phyloP scores from a whole-genome alignment of 768 basidiomycete species.

The Mycena sanguinolenta region DNA sequence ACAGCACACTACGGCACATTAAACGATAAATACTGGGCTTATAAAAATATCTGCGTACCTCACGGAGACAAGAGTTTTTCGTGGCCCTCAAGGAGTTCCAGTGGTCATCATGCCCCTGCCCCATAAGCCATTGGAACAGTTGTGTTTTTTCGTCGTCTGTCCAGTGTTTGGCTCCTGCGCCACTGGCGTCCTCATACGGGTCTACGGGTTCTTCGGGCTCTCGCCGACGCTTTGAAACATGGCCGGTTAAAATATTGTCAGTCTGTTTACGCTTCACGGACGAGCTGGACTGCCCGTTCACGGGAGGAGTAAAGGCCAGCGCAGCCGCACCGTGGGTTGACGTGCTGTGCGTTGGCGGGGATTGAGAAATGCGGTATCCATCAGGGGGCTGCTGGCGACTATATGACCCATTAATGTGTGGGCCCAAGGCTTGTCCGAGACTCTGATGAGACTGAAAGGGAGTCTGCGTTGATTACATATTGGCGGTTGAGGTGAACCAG shows the following conservation, averaged over 20 bases:
- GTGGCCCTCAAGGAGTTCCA: slow-evolving; percentile 84
- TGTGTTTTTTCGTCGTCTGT: slow-evolving; percentile 86
- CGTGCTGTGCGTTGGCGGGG: slow-evolving; percentile 49
- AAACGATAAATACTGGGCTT: slow-evolving; percentile 20
- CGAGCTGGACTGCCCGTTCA: slow-evolving; percentile 46
- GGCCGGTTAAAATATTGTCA: slow-evolving; percentile 51
- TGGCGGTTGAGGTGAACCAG: slow-evolving; percentile 42
- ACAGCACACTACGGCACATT: slow-evolving; percentile 66
- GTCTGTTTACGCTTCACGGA: slow-evolving; percentile 67
- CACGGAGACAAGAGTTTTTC: slow-evolving; percentile 86
- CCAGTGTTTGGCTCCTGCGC: slow-evolving; percentile 85
- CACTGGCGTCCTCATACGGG: slow-evolving; percentile 62
- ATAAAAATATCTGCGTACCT: slow-evolving; percentile 56
- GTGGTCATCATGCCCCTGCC: slow-evolving; percentile 75
- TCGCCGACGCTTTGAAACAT: slow-evolving; percentile 61
- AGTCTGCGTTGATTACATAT: slow-evolving; percentile 54
- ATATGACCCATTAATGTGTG: slow-evolving; percentile 47
- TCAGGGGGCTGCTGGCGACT: slow-evolving; percentile 46
- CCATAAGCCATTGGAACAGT: slow-evolving; percentile 86
- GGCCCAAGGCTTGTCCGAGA: slow-evolving; percentile 71
- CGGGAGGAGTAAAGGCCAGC: slow-evolving; percentile 49
- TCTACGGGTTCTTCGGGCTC: slow-evolving; percentile 56
- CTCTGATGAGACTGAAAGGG: slow-evolving; percentile 70
- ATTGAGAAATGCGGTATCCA: slow-evolving; percentile 44
- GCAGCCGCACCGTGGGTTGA: slow-evolving; percentile 53